Conservation (phyloP, 2,329 filamentous ascomycete species). For the Colletotrichum orchidophilum region DNA sequence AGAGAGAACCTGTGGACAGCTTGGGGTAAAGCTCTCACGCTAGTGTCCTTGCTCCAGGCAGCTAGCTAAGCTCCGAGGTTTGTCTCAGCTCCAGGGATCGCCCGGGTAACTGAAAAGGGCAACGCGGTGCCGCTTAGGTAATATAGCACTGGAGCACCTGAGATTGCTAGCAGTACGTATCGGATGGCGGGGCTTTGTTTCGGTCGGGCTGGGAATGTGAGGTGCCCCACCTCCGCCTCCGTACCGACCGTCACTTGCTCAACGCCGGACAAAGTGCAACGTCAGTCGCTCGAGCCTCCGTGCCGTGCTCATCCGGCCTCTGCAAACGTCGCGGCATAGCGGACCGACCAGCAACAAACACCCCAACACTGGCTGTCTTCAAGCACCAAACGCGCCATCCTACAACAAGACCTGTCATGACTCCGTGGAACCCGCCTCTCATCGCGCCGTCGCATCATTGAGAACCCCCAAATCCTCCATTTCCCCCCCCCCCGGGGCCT, state of each 20-base stretch:
- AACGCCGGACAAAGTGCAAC: constrained; percentile 13
- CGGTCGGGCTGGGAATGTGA: not conserved
- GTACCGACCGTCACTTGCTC: constrained; percentile 17
- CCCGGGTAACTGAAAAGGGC: not conserved
- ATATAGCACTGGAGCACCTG: too few species aligned
- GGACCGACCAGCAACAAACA: too few species aligned
- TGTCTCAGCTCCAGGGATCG: not conserved
- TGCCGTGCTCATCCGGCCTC: too few species aligned
- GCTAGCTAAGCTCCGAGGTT: not conserved
- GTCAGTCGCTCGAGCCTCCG: constrained; percentile 2
- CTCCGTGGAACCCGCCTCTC: constrained; percentile 2
- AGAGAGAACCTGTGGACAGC: too few species aligned
- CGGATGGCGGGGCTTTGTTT: constrained; percentile 11
- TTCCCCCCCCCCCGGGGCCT: too few species aligned
- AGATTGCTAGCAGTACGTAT: too few species aligned
- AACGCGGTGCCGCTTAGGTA: not conserved
- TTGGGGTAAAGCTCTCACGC: not conserved
- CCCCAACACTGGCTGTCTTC: too few species aligned
- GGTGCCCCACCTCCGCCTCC: constrained; percentile 12
- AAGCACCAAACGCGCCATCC: not conserved
- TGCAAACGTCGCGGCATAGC: not conserved
- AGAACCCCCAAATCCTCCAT: not conserved
- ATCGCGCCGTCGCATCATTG: not conserved
- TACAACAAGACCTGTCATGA: not conserved
- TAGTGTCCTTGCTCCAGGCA: not conserved